Evolutionary conservation across 129 eudicot species (phyloP).

Genomic region (Tagetes patula): DNA sequence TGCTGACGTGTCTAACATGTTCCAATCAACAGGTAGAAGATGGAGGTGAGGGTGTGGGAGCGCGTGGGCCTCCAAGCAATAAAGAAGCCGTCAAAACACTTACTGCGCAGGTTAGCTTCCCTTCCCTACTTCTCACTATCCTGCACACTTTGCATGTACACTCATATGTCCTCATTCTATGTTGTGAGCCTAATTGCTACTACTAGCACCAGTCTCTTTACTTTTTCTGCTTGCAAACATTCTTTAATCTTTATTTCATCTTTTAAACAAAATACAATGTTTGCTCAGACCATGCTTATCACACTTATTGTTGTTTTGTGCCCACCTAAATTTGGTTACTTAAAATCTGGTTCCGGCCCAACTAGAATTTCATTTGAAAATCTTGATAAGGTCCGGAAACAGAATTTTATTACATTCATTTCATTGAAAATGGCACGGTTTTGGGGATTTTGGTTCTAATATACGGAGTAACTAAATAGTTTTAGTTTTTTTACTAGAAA

Average conservation of each 20-base stretch:
- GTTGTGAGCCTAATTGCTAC: conserved; percentile 5
- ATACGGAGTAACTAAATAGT: conserved; percentile 28
- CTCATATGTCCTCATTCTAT: conserved; percentile 30
- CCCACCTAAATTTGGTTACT: conserved; percentile 8
- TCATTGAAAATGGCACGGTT: conserved; percentile 1
- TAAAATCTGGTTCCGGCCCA: neutral
- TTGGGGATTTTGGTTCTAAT: conserved; percentile 31
- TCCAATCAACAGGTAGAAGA: conserved; percentile 63
- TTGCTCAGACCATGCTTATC: conserved; percentile 36
- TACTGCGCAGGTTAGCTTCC: conserved; percentile 70
- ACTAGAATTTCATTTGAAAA: no score
- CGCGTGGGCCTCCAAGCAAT: conserved; percentile 66
- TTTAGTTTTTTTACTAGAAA: conserved; percentile 25
- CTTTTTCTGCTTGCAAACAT: conserved; percentile 29
- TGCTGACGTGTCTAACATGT: conserved; percentile 80
- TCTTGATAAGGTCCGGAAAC: no score
- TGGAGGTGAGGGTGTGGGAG: conserved; percentile 55
- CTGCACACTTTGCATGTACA: neutral
- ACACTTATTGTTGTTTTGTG: conserved; percentile 27
- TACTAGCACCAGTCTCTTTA: conserved; percentile 34
- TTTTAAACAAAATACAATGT: conserved; percentile 37
- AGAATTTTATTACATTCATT: no score
- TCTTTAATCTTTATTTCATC: conserved; percentile 34
- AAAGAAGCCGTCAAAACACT: conserved; percentile 87
- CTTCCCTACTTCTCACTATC: conserved; percentile 11